Conservation (phyloP, 2,329 filamentous ascomycete species). For the Chaetomium globosum region DNA sequence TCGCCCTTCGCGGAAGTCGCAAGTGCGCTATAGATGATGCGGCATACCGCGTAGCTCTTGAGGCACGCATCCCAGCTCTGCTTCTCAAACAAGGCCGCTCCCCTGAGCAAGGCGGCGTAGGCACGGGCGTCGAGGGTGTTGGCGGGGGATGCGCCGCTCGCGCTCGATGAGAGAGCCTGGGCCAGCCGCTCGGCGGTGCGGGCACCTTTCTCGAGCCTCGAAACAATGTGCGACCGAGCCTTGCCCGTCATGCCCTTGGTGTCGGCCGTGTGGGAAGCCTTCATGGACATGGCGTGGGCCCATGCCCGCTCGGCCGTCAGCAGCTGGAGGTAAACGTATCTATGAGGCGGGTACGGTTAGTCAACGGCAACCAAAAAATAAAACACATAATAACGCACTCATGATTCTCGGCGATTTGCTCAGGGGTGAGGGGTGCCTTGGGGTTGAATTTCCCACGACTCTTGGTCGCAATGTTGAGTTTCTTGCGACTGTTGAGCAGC, state of each 20-base stretch:
- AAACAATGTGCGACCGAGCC: constrained; percentile 84
- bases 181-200: constrained; percentile 70
- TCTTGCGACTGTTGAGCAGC: constrained; percentile 80
- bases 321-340: constrained; percentile 76
- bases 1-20: constrained; percentile 68
- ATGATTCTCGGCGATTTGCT: constrained; percentile 72
- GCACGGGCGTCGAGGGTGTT: constrained; percentile 85
- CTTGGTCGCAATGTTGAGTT: constrained; percentile 78
- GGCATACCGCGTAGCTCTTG: constrained; percentile 71
- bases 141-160: constrained; percentile 66
- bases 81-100: constrained; percentile 82
- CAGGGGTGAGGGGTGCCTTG: constrained; percentile 70
- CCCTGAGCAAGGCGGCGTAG: constrained; percentile 76
- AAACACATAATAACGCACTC: constrained; percentile 61
- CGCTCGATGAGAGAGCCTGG: constrained; percentile 60
- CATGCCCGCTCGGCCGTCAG: constrained; percentile 88
- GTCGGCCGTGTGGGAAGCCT: constrained; percentile 76
- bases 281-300: constrained; percentile 96
- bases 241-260: constrained; percentile 77
- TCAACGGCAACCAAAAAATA: constrained; percentile 17
- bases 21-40: constrained; percentile 81
- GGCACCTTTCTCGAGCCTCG: constrained; percentile 79
- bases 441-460: constrained; percentile 83
- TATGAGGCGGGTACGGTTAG: constrained; percentile 43
- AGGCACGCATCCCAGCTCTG: constrained; percentile 82